Conservation (phyloP, 2,329 filamentous ascomycete species). For the Cercospora canescens region DNA sequence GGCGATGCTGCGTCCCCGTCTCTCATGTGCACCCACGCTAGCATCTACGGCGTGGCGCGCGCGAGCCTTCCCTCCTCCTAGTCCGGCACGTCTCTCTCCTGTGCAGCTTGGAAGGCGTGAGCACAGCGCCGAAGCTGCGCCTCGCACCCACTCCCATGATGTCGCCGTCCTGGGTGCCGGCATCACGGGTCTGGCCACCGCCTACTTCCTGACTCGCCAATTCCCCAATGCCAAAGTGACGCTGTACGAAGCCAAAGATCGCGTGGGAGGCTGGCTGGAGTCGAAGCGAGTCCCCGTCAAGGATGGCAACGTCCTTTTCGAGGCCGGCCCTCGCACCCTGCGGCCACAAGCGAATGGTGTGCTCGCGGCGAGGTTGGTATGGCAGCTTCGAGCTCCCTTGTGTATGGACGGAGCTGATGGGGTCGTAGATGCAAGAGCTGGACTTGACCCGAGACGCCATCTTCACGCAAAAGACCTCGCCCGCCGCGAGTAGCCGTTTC, state of each 20-base stretch:
- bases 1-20: constrained; percentile 31
- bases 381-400: constrained; percentile 27
- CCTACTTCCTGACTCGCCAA: constrained; percentile 72
- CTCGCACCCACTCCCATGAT: constrained; percentile 31
- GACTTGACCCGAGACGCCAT: constrained; percentile 59
- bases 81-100: background rate
- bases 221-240: constrained; percentile 72
- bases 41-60: constrained; percentile 3
- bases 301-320: constrained; percentile 69
- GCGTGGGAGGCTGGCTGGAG: constrained; percentile 81
- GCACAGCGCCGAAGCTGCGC: constrained; percentile 18
- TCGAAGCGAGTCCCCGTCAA: constrained; percentile 64
- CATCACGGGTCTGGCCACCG: constrained; percentile 76
- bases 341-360: constrained; percentile 61
- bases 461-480: constrained; percentile 51
- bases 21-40: constrained; percentile 12
- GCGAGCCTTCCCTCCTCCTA: background rate
- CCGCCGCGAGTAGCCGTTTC: constrained; percentile 66
- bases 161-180: constrained; percentile 77
- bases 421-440: constrained; percentile 58
- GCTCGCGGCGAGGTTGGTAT: constrained; percentile 70
- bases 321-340: constrained; percentile 79
- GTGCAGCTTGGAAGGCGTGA: background rate
- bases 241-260: constrained; percentile 70
- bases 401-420: constrained; percentile 24